A percentile compares a stretch with the other conserved stretches of the same genome.
phyloP scores from a whole-genome alignment of 176 grass and related monocot species.

The Ampelocalamus luodianensis region DNA sequence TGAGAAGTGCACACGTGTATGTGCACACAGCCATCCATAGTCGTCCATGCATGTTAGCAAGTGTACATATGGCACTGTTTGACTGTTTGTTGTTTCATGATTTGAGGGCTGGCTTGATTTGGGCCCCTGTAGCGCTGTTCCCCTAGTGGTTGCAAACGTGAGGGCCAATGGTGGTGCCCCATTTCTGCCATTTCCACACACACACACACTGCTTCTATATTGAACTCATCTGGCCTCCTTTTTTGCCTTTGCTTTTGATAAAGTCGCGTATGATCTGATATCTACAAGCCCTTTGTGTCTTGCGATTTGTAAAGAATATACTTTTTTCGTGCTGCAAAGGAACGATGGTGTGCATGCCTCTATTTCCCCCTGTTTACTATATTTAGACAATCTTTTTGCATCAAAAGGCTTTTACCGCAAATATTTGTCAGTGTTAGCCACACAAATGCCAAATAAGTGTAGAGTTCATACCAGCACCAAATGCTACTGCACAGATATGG shows the following conservation, averaged over 20 bases:
- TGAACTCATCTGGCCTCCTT: constrained; percentile 33
- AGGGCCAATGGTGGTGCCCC: constrained; percentile 45
- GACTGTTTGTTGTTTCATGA: constrained; percentile 28
- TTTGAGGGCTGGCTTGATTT: constrained; percentile 10
- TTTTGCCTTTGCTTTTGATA: constrained; percentile 41
- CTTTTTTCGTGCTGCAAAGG: constrained; percentile 14
- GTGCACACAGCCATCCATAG: neutral
- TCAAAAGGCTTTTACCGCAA: constrained; percentile 15
- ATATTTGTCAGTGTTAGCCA: constrained; percentile 32
- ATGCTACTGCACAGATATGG: neutral
- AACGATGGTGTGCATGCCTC: constrained; percentile 26
- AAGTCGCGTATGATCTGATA: constrained; percentile 38
- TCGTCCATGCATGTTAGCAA: neutral
- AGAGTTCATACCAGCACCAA: constrained; percentile 1
- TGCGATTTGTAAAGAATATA: constrained; percentile 34
- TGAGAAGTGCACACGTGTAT: constrained; percentile 33
- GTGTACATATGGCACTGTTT: constrained; percentile 22
- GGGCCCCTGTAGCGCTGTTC: constrained; percentile 46
- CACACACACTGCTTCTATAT: constrained; percentile 18
- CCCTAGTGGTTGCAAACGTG: constrained; percentile 52
- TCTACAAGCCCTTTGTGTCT: constrained; percentile 35
- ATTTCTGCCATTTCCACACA: constrained; percentile 14
- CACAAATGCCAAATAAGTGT: constrained; percentile 15
- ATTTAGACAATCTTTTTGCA: constrained; percentile 3
- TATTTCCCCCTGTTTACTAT: neutral